These are phyloP conservation scores for Akanthomyces uredinophilus DNA, from an alignment of 2,329 filamentous ascomycete species.

Conservation along the genomic window DNA sequence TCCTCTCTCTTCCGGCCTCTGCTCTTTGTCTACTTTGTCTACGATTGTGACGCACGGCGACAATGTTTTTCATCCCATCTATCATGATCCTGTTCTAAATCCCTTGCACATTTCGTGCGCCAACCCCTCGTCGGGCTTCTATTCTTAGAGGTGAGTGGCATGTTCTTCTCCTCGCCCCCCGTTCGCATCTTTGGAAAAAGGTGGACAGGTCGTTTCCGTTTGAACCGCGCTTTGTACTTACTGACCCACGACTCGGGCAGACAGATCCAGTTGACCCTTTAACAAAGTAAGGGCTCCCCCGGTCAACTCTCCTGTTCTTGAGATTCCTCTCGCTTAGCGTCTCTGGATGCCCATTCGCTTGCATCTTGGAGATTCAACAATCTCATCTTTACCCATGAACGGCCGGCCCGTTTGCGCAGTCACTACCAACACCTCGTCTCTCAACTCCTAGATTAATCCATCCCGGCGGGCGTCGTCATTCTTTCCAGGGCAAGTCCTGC, in stretches of 20 bases:
- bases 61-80: slow-evolving; percentile 3
- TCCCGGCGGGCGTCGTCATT: slow-evolving; percentile 4
- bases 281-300: background rate
- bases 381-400: background rate
- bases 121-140: background rate
- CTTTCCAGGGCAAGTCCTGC: background rate
- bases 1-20: background rate
- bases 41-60: background rate
- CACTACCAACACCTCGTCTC: background rate
- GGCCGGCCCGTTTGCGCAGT: slow-evolving; percentile 11
- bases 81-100: background rate
- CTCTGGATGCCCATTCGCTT: slow-evolving; percentile 8
- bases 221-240: background rate
- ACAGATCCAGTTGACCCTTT: background rate
- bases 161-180: background rate
- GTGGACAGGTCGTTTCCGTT: background rate
- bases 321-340: background rate
- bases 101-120: background rate
- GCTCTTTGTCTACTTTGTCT: background rate
- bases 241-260: background rate
- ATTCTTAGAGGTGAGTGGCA: background rate
- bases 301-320: background rate
- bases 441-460: background rate
- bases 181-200: background rate
- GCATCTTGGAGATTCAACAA: background rate